Percentiles rank a stretch among this genome's conserved stretches.
Evolutionary conservation across 1,284 basidiomycete species (phyloP).

Genomic region (Ustilago esculenta): DNA sequence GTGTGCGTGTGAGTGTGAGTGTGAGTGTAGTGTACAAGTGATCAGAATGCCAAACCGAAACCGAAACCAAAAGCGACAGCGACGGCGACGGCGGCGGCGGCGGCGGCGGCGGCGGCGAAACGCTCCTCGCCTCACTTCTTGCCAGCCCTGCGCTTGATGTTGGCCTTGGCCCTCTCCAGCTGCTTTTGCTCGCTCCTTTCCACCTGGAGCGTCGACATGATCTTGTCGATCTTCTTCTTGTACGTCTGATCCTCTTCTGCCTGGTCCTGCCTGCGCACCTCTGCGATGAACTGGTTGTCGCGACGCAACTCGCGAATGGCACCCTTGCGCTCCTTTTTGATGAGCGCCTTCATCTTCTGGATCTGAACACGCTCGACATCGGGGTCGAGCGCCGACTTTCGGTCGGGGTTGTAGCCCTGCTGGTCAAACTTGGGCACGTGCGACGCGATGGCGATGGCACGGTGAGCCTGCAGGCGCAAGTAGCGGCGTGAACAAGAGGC

Average conservation of each 20-base stretch:
- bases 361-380: conserved; percentile 89
- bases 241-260: conserved; percentile 80
- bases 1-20: neutral
- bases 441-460: conserved; percentile 92
- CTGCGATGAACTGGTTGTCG: conserved; percentile 91
- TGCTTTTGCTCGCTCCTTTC: conserved; percentile 96
- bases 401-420: conserved; percentile 78
- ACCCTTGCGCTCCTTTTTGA: conserved; percentile 96
- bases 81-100: too few relatives aligned
- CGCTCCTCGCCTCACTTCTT: conserved; percentile 41
- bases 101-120: too few relatives aligned
- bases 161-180: conserved; percentile 74
- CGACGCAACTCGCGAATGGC: conserved; percentile 95
- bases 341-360: conserved; percentile 84
- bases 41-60: conserved; percentile 1
- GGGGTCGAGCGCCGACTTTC: conserved; percentile 82
- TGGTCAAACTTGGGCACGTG: conserved; percentile 94
- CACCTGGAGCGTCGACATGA: conserved; percentile 81
- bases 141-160: conserved; percentile 64
- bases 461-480: conserved; percentile 88
- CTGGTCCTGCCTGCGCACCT: conserved; percentile 76
- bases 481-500: conserved; percentile 78
- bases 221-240: conserved; percentile 71
- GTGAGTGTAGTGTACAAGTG: conserved; percentile 1
- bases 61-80: too few relatives aligned